Evolutionary conservation across 768 basidiomycete species (phyloP).

Genomic region (Roridomyces roridus): DNA sequence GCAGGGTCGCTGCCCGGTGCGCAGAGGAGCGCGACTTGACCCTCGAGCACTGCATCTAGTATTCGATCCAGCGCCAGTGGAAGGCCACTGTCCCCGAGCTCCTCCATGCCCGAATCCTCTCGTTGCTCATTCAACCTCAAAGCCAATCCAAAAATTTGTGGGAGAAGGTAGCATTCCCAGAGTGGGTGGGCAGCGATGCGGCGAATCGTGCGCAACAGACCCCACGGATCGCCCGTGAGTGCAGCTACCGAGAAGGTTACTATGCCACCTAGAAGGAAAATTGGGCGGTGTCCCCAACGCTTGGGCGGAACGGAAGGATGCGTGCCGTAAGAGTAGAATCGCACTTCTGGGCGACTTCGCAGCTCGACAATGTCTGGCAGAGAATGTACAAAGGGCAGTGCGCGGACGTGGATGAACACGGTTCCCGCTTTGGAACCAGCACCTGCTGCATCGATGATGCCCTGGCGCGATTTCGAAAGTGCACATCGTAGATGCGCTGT

Average conservation of each 20-base stretch:
- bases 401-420: conserved; percentile 15
- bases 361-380: conserved; percentile 5
- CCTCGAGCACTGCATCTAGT: neutral
- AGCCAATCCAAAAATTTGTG: conserved; percentile 14
- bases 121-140: neutral
- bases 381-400: neutral
- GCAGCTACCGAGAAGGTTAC: conserved; percentile 18
- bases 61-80: neutral
- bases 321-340: conserved; percentile 9
- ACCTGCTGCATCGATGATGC: neutral
- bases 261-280: conserved; percentile 9
- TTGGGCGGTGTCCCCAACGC: conserved; percentile 7
- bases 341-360: conserved; percentile 4
- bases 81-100: neutral
- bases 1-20: neutral
- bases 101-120: neutral
- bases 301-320: neutral
- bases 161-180: conserved; percentile 10
- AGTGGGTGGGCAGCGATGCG: conserved; percentile 9
- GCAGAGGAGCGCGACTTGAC: neutral
- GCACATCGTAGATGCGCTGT: neutral
- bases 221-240: conserved; percentile 9
- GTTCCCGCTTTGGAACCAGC: neutral
- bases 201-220: conserved; percentile 3
- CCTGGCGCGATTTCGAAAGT: neutral